Base-by-base conservation (phyloP, 2,329 filamentous ascomycete species). In the Diaporthe nobilis region DNA sequence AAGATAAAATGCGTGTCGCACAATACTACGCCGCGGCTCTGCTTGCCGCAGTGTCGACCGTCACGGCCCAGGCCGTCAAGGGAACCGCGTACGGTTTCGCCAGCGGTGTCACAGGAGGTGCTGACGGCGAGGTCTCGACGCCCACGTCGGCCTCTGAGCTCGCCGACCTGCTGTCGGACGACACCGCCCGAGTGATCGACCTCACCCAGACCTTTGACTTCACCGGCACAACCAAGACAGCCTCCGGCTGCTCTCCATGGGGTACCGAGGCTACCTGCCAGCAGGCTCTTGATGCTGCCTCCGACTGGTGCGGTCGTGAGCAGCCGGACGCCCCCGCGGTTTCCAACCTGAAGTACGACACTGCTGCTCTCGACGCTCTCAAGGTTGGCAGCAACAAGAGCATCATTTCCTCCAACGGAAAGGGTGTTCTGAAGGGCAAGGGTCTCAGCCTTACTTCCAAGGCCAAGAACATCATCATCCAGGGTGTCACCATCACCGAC, bases 81-180 rank as follows among this genome's bases (percentile, higher is more conserved):
- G 84, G 85, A 72, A 77, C 82, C 22, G 82, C 85, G 17, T 83
- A 86, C 77, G 85, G 85, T 13, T 86, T 87, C 77, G 85, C 83
- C 61, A 83, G 82, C 75, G 89, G 89, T 68, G 88, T 90, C 47
- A 93, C 91, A 25, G 91, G 91, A 55, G 91, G 91, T 79, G 91
- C 90, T 70, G 85, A 79, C 75, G 90, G 88, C 31, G 83, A 85
- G 17, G 82, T 89, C 39, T 88, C 89, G 17, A 88, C 89, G 79
- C 90, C 90, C 17, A 84, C 81, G 28, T 88, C 85, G 60, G 90
- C 82, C 57, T 85, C 84, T 31, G 86, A 93, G 86, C 87, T 93
- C 68, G 88, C 89, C 81, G 86, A 84, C 47, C 92, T 91, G 83
- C 87, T 93, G 13, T 85, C 85, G 10, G 90, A 92, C 81, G 83